Evolutionary conservation across 2,329 filamentous ascomycete species (phyloP).

Genomic region (Endocalyx cinctus): DNA sequence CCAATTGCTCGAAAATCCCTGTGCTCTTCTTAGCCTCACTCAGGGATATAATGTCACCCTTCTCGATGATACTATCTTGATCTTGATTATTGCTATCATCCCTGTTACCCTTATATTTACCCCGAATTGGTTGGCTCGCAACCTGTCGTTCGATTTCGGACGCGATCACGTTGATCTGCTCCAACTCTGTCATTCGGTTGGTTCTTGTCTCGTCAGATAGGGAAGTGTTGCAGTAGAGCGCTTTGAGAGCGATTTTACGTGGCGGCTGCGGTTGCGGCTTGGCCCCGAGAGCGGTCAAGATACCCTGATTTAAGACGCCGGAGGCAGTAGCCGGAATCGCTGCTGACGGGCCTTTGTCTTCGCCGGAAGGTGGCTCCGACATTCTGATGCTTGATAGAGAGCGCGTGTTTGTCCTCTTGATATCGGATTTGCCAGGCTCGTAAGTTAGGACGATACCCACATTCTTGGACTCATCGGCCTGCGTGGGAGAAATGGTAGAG

Average conservation of each 20-base stretch:
- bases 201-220: slow-evolving; percentile 47
- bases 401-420: slow-evolving; percentile 78
- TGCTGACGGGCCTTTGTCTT: slow-evolving; percentile 1
- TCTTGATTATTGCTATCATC: slow-evolving; percentile 1
- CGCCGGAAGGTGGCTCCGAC: slow-evolving; percentile 22
- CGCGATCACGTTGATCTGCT: slow-evolving; percentile 61
- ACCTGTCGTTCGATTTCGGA: slow-evolving; percentile 71
- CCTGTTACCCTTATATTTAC: slow-evolving; percentile 15
- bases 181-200: slow-evolving; percentile 46
- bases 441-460: slow-evolving; percentile 81
- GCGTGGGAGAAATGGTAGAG: slow-evolving; percentile 71
- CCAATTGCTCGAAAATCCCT: slow-evolving; percentile 78
- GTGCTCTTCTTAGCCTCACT: slow-evolving; percentile 84
- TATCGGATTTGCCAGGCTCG: slow-evolving; percentile 63
- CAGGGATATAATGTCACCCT: slow-evolving; percentile 72
- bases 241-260: slow-evolving; percentile 51
- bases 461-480: slow-evolving; percentile 74
- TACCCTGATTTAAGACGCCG: slow-evolving; percentile 17
- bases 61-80: slow-evolving; percentile 45
- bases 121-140: slow-evolving; percentile 35
- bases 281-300: slow-evolving; percentile 17
- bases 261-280: slow-evolving; percentile 27
- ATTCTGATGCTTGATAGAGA: slow-evolving; percentile 66
- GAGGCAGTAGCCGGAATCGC: slow-evolving; percentile 10
- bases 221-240: slow-evolving; percentile 49